Evolutionary conservation across 768 basidiomycete genomes (phyloP).

Genomic region (Lyophyllum shimeji): DNA sequence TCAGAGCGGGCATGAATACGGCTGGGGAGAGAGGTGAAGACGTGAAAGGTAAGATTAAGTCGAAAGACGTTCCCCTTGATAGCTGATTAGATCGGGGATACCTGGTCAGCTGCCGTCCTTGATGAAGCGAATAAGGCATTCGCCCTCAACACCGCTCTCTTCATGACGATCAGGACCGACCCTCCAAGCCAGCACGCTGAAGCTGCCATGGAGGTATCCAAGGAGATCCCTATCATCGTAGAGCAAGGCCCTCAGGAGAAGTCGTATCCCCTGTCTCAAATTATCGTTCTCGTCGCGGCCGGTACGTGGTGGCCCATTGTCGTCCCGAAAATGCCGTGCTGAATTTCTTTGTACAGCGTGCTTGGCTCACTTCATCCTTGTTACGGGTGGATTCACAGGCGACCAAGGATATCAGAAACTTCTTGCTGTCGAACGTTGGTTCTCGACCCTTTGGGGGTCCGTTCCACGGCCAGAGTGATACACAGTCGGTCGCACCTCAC

Average conservation of each 20-base stretch:
- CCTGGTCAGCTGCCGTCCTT: constrained; percentile 37
- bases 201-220: constrained; percentile 13
- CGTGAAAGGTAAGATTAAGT: constrained; percentile 37
- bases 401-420: constrained; percentile 46
- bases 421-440: constrained; percentile 39
- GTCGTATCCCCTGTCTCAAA: constrained; percentile 31
- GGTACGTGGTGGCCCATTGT: constrained; percentile 20
- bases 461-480: constrained; percentile 4
- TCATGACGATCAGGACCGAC: constrained; percentile 32
- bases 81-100: too few relatives aligned
- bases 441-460: constrained; percentile 16
- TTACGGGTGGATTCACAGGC: constrained; percentile 46
- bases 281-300: constrained; percentile 34
- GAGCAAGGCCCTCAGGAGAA: constrained; percentile 16
- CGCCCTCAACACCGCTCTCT: constrained; percentile 45
- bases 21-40: constrained; percentile 40
- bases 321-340: not conserved
- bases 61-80: not conserved
- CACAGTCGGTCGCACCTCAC: not conserved
- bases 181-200: constrained; percentile 13
- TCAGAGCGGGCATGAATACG: constrained; percentile 52
- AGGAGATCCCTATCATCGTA: constrained; percentile 13
- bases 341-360: constrained; percentile 32
- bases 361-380: constrained; percentile 48
- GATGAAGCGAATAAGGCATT: constrained; percentile 52